Conservation (phyloP, 805 yeast genomes). For the Nematodospora valgi region DNA sequence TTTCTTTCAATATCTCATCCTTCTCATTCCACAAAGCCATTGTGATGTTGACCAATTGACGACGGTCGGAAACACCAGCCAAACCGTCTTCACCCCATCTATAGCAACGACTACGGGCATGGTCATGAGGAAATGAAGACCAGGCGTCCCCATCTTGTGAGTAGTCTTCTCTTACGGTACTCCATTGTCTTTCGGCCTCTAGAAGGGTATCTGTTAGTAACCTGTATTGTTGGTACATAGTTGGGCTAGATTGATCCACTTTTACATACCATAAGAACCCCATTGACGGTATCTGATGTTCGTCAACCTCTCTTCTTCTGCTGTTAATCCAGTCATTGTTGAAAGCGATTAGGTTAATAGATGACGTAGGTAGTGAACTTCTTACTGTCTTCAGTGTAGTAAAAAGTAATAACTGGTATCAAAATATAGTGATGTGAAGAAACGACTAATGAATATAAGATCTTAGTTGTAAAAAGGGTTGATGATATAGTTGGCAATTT, state of each 20-base stretch:
- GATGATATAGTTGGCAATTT: no score
- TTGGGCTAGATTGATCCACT: no score
- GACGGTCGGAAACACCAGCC: constrained; percentile 84
- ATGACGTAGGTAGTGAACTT: no score
- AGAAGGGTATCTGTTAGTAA: no score
- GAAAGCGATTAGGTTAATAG: no score
- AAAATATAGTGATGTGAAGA: no score
- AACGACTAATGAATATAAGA: no score
- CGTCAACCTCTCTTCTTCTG: constrained; percentile 37
- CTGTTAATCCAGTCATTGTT: constrained; percentile 20
- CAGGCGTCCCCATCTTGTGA: constrained; percentile 86
- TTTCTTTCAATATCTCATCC: constrained; percentile 81
- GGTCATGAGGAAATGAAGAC: constrained; percentile 83
- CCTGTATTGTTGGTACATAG: no score
- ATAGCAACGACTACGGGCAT: constrained; percentile 73
- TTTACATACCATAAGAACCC: constrained; percentile 91
- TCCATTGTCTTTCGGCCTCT: constrained; percentile 90
- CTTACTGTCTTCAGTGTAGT: no score
- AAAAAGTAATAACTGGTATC: no score
- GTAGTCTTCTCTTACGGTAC: constrained; percentile 84
- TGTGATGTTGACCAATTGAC: constrained; percentile 71
- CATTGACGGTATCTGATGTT: constrained; percentile 73
- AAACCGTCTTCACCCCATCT: constrained; percentile 97
- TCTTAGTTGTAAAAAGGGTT: no score
- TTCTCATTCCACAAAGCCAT: constrained; percentile 90